phyloP scores from a whole-genome alignment of 345 rosid genomes.

The Murraya koenigii region DNA sequence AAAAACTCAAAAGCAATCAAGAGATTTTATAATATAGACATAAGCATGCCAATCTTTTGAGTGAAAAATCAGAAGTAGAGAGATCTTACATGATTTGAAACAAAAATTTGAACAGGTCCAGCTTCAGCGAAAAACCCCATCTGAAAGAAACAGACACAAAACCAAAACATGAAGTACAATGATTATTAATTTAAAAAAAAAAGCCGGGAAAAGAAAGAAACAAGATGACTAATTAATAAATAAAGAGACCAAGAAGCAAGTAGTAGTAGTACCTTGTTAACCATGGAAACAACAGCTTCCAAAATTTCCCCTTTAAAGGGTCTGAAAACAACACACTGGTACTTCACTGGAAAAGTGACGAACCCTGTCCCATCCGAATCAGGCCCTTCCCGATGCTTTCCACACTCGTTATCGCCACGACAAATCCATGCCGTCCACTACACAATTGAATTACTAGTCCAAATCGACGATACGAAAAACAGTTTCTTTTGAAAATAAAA shows the following conservation, averaged over 20 bases:
- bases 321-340: constrained; percentile 84
- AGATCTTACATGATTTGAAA: constrained; percentile 82
- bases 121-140: constrained; percentile 98
- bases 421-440: constrained; percentile 92
- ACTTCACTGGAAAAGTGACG: constrained; percentile 81
- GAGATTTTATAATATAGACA: neutral
- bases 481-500: too few species aligned
- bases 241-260: neutral
- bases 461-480: too few species aligned
- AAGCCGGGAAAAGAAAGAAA: too few species aligned
- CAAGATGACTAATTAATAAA: too few species aligned
- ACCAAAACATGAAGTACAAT: neutral
- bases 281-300: constrained; percentile 92
- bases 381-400: constrained; percentile 83
- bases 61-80: neutral
- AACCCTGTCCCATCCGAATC: constrained; percentile 91
- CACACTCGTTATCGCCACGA: constrained; percentile 85
- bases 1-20: neutral
- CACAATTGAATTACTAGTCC: neutral
- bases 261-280: constrained; percentile 56
- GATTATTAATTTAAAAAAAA: too few species aligned
- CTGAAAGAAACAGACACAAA: constrained; percentile 16
- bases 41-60: neutral
- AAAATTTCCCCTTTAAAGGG: constrained; percentile 90
- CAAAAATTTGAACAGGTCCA: constrained; percentile 97